Conservation (phyloP, 208 protist genomes). For the Trypanosoma lewisi region DNA sequence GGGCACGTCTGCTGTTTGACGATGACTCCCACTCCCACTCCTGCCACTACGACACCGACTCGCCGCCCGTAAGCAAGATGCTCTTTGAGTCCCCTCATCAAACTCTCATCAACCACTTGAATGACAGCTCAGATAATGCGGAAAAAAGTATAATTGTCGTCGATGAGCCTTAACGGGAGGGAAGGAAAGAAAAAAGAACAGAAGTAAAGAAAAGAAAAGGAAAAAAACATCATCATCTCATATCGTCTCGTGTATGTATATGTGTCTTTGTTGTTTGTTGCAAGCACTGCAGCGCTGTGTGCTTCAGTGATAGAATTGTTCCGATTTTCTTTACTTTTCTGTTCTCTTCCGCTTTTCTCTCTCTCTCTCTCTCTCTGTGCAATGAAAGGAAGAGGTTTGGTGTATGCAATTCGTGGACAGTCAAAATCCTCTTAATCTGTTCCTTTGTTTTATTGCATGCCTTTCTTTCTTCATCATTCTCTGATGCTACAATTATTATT, state of each 20-base stretch:
- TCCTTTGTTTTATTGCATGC: too few relatives aligned
- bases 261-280: not conserved
- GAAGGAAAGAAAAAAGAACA: not conserved
- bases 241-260: not conserved
- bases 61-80: conserved; percentile 13
- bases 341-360: too few relatives aligned
- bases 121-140: conserved; percentile 6
- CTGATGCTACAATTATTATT: too few relatives aligned
- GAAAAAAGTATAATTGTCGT: not conserved
- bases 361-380: too few relatives aligned
- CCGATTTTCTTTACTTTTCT: too few relatives aligned
- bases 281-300: not conserved
- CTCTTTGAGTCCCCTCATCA: conserved; percentile 15
- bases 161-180: not conserved
- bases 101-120: not conserved
- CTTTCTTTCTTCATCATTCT: too few relatives aligned
- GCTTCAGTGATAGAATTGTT: too few relatives aligned
- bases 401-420: too few relatives aligned
- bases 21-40: conserved; percentile 2
- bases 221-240: not conserved
- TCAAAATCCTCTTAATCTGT: too few relatives aligned
- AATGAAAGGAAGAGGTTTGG: too few relatives aligned
- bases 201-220: not conserved
- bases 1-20: conserved; percentile 5
- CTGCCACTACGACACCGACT: conserved; percentile 1